Conservation (phyloP, 768 basidiomycete species). For the Pleurotus djamor region DNA sequence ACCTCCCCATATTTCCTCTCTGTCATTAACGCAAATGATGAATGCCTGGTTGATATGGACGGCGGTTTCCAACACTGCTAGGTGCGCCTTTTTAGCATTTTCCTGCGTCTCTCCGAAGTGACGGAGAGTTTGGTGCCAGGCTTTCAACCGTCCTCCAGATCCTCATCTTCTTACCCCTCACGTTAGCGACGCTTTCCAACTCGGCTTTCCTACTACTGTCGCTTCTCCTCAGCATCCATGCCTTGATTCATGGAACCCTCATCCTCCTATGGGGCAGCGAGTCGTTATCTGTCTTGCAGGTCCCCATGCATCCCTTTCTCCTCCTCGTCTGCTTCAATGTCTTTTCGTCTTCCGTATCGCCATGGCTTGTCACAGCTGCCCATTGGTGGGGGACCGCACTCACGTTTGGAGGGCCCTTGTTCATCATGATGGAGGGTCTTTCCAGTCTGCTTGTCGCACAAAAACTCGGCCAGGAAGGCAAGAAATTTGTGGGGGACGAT, state of each 20-base stretch:
- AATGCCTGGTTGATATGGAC: constrained; percentile 69
- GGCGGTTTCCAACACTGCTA: constrained; percentile 61
- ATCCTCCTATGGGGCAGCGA: constrained; percentile 69
- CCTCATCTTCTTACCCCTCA: constrained; percentile 80
- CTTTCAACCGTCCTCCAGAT: constrained; percentile 79
- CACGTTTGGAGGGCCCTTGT: constrained; percentile 70
- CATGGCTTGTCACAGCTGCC: constrained; percentile 53
- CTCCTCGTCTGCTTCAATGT: constrained; percentile 86
- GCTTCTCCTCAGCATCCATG: constrained; percentile 70
- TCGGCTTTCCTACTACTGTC: constrained; percentile 82
- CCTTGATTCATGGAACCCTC: constrained; percentile 81
- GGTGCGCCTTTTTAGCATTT: constrained; percentile 28
- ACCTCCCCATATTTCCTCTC: neutral
- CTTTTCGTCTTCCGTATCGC: constrained; percentile 64
- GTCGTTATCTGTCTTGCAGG: constrained; percentile 73
- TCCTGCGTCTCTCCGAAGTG: neutral
- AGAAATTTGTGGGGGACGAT: constrained; percentile 63
- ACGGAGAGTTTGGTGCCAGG: constrained; percentile 30
- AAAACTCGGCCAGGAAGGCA: constrained; percentile 76
- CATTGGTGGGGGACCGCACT: constrained; percentile 74
- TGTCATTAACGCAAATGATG: constrained; percentile 22
- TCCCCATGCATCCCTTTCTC: constrained; percentile 85
- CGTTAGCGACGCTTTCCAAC: constrained; percentile 78
- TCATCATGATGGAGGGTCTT: constrained; percentile 81
- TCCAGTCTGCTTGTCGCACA: constrained; percentile 83